These are phyloP conservation scores for Suillus plorans DNA, from an alignment of 768 basidiomycete species.

Conservation along the genomic window DNA sequence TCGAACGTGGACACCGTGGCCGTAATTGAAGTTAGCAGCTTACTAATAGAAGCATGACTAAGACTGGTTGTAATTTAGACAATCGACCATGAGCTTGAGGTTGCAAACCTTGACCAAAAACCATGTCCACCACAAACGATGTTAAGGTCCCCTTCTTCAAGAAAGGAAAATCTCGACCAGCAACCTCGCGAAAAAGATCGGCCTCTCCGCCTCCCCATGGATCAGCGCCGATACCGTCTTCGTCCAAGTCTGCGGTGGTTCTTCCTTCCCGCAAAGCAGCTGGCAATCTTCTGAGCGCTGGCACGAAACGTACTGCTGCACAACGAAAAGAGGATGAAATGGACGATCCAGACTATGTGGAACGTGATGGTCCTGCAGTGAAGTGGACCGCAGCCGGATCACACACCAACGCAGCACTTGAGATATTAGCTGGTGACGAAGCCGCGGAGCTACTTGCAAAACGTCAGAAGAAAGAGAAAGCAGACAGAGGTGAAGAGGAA, in stretches of 20 bases:
- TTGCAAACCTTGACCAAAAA: slow-evolving; percentile 1
- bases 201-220: slow-evolving; percentile 47
- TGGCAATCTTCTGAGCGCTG: slow-evolving; percentile 76
- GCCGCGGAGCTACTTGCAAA: slow-evolving; percentile 76
- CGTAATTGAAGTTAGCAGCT: neutral
- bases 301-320: slow-evolving; percentile 60
- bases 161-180: slow-evolving; percentile 77
- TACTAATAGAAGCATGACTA: slow-evolving; percentile 9
- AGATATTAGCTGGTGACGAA: slow-evolving; percentile 82
- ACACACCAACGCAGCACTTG: slow-evolving; percentile 68
- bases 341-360: slow-evolving; percentile 58
- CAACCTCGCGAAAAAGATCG: slow-evolving; percentile 75
- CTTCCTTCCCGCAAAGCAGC: slow-evolving; percentile 69
- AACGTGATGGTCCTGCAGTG: slow-evolving; percentile 56
- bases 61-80: neutral
- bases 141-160: slow-evolving; percentile 85
- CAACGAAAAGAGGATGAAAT: slow-evolving; percentile 48
- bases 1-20: too few relatives aligned
- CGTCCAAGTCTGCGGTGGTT: slow-evolving; percentile 70
- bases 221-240: slow-evolving; percentile 14
- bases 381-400: slow-evolving; percentile 79
- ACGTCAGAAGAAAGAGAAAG: slow-evolving; percentile 55
- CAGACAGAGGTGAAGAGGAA: slow-evolving; percentile 49
- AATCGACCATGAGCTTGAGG: too few relatives aligned
- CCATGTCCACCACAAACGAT: slow-evolving; percentile 34